phyloP scores from a whole-genome alignment of 768 basidiomycete genomes.

The Xerocomus spinulosus region DNA sequence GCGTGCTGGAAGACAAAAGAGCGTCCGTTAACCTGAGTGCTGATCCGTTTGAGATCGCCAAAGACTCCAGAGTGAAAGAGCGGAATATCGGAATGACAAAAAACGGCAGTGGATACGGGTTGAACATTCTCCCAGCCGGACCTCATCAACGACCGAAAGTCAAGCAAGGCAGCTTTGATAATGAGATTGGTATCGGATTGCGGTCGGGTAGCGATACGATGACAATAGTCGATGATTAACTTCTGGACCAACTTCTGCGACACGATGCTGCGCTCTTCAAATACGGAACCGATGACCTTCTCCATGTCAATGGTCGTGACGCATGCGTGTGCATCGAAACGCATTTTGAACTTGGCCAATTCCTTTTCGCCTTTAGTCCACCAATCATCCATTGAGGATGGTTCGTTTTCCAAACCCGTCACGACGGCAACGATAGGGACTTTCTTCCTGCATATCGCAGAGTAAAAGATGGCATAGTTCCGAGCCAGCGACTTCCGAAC shows the following conservation, averaged over 20 bases:
- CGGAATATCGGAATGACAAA: slow-evolving; percentile 13
- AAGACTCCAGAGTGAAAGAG: slow-evolving; percentile 14
- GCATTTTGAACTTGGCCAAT: slow-evolving; percentile 32
- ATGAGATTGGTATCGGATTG: slow-evolving; percentile 16
- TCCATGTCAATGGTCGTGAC: slow-evolving; percentile 33
- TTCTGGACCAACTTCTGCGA: slow-evolving; percentile 21
- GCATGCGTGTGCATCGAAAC: slow-evolving; percentile 38
- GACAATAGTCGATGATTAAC: slow-evolving; percentile 22
- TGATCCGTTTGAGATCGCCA: slow-evolving; percentile 15
- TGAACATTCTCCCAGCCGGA: slow-evolving; percentile 24
- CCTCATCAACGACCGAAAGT: slow-evolving; percentile 25
- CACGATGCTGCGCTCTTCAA: slow-evolving; percentile 13
- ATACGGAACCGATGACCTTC: slow-evolving; percentile 11
- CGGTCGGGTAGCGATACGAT: slow-evolving; percentile 12
- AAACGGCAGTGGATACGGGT: slow-evolving; percentile 14
- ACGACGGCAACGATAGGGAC: slow-evolving; percentile 31
- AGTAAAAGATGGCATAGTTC: slow-evolving; percentile 31
- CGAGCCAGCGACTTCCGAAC: slow-evolving; percentile 22
- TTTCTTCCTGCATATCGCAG: slow-evolving; percentile 27
- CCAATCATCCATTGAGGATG: slow-evolving; percentile 35
- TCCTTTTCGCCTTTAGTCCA: slow-evolving; percentile 33
- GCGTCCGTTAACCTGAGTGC: slow-evolving; percentile 21
- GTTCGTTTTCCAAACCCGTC: slow-evolving; percentile 34
- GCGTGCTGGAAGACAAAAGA: slow-evolving; percentile 21
- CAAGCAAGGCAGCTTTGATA: slow-evolving; percentile 24